Conservation (phyloP, 768 basidiomycete species). For the Neoboletus subvelutipes region DNA sequence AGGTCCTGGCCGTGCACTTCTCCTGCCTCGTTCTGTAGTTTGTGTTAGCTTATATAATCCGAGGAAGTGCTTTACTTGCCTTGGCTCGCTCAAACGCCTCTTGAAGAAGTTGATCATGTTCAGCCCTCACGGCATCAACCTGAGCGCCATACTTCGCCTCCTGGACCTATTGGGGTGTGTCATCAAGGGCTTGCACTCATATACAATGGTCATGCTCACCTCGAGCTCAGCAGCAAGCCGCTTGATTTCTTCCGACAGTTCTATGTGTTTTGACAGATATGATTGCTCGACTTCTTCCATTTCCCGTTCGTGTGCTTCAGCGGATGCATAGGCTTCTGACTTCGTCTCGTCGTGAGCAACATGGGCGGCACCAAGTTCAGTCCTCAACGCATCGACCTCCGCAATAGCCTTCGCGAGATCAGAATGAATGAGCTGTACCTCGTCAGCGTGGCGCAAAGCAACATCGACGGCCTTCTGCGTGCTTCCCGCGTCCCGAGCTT, state of each 20-base stretch:
- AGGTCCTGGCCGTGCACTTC: conserved; percentile 68
- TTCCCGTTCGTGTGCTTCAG: conserved; percentile 46
- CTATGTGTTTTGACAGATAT: conserved; percentile 48
- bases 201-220: conserved; percentile 39
- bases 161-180: conserved; percentile 48
- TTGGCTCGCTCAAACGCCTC: conserved; percentile 79
- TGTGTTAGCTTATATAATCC: conserved; percentile 8
- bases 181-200: neutral
- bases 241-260: conserved; percentile 55
- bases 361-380: conserved; percentile 45
- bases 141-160: conserved; percentile 66
- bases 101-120: conserved; percentile 59
- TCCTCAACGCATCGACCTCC: conserved; percentile 46
- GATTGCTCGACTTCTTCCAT: conserved; percentile 54
- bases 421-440: conserved; percentile 44
- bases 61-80: conserved; percentile 39
- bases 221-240: conserved; percentile 61
- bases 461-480: conserved; percentile 40
- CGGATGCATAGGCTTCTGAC: conserved; percentile 43
- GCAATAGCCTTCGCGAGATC: conserved; percentile 44
- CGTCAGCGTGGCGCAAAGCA: conserved; percentile 44
- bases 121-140: conserved; percentile 62
- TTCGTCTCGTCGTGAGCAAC: conserved; percentile 50
- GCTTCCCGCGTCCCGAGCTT: conserved; percentile 48
- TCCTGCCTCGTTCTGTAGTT: conserved; percentile 64